These are phyloP conservation scores for Blastomyces silverae DNA, from an alignment of 2,329 filamentous ascomycete genomes.

Conservation along the genomic window DNA sequence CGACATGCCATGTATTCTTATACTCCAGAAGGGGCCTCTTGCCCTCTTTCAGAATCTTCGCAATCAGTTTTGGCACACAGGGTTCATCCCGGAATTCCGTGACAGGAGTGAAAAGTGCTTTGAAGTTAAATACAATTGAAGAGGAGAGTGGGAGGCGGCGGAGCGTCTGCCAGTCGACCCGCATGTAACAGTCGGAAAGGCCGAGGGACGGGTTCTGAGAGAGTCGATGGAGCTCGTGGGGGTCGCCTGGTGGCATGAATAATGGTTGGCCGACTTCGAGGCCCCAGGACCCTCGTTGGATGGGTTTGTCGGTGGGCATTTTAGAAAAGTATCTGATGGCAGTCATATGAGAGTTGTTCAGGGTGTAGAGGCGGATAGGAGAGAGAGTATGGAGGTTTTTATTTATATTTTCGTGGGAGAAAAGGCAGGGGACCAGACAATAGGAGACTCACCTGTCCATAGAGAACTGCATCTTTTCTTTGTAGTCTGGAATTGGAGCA, in stretches of 20 bases:
- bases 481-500: conserved; percentile 68
- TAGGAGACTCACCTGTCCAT: conserved; percentile 62
- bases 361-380: background rate
- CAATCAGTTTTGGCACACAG: conserved; percentile 60
- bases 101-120: conserved; percentile 72
- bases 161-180: conserved; percentile 85
- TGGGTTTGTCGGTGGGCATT: conserved; percentile 64
- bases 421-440: background rate
- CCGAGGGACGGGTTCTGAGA: conserved; percentile 53
- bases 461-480: conserved; percentile 78
- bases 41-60: conserved; percentile 63
- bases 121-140: conserved; percentile 79
- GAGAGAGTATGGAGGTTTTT: background rate
- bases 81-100: conserved; percentile 63
- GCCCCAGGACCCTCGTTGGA: conserved; percentile 79
- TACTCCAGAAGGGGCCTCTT: conserved; percentile 68
- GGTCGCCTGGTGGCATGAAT: conserved; percentile 64
- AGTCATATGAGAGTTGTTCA: background rate
- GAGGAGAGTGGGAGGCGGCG: conserved; percentile 69
- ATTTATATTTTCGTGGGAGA: background rate
- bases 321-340: conserved; percentile 66
- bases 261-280: conserved; percentile 68
- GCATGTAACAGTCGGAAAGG: conserved; percentile 57
- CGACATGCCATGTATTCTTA: conserved; percentile 73
- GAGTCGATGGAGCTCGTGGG: conserved; percentile 55